Evolutionary conservation across 495 filamentous ascomycete species (phyloP).

Genomic region (Rhizodiscina lignyota): DNA sequence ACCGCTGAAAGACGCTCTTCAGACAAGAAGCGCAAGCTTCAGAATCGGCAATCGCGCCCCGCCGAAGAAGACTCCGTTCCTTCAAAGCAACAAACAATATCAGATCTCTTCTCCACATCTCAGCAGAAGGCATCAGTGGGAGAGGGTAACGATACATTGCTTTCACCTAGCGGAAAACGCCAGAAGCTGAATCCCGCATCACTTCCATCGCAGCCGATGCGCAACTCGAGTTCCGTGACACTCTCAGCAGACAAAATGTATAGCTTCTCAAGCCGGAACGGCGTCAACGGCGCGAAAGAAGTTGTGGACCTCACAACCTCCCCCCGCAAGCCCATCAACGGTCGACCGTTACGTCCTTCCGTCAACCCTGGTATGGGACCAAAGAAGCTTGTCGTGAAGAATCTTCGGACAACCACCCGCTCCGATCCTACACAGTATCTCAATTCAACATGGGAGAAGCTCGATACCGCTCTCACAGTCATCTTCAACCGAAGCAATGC

Average conservation of each 20-base stretch:
- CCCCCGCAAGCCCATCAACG: conserved; percentile 2
- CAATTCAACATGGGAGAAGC: conserved; percentile 47
- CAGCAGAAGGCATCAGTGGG: too few relatives aligned
- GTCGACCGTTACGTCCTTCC: conserved; percentile 8
- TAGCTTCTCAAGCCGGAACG: conserved; percentile 7
- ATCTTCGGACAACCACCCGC: conserved; percentile 44
- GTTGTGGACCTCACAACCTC: conserved; percentile 7
- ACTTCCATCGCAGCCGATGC: conserved; percentile 5
- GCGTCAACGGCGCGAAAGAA: conserved; percentile 2
- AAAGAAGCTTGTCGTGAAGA: conserved; percentile 80
- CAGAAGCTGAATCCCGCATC: conserved; percentile 5
- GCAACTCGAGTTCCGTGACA: too few relatives aligned
- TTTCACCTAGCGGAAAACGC: conserved; percentile 11
- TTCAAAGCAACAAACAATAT: too few relatives aligned
- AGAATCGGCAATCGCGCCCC: too few relatives aligned
- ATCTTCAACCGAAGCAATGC: too few relatives aligned
- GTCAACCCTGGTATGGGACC: conserved; percentile 43
- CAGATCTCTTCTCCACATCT: too few relatives aligned
- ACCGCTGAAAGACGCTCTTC: too few relatives aligned
- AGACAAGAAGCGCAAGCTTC: too few relatives aligned
- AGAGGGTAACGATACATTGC: too few relatives aligned
- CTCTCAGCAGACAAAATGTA: conserved; percentile 6
- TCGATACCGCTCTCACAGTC: conserved; percentile 52
- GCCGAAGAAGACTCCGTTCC: too few relatives aligned
- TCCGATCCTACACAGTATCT: conserved; percentile 55